Evolutionary conservation across 106 monocot species (phyloP), one percentile per base, ranked within the genome.

Genomic region (Dendrobium huoshanense): DNA sequence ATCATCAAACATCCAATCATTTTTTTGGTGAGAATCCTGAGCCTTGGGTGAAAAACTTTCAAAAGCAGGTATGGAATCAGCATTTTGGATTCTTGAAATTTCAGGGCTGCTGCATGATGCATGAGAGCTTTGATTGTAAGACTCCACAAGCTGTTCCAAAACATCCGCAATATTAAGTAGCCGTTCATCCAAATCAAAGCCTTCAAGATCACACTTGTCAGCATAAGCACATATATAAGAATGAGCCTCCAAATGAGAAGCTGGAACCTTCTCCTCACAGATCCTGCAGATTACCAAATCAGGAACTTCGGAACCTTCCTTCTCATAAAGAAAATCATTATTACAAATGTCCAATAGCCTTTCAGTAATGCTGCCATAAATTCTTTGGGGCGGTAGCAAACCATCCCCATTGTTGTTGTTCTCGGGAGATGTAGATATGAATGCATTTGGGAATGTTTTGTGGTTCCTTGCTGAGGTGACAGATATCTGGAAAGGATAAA

Each of bases 1-100:
- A 81, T 94, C 91, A 84, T 94, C 91, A 77, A 94, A 86, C 91
- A 94, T 91, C 67, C 91, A 91, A 72, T 94, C 91, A 22, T 80
- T 76, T 85, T 85, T 91, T 43, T 79, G 87, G 48, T 87, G 88
- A 80, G 81, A 87, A 80, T 91, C 91, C 70, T 87, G 85, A 42
- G 85, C 73, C 78, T 84, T 89, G 37, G 88, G 86, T 47, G 88
- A 89, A 56, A 83, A 84, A 68, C 59, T 65, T 73, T 86, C 85
- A 45, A 80, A 88, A 77, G 79, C 82, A 79, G 56, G 61, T 56
- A 67, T 78, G 43, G 79, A 86, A 42, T 13, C 82, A 78, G 45
- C 2, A 79, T 65, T 80, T 78, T 87, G 86, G 67, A 86, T 19
- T 86, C 82, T 86, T 59, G 80, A 85, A 55, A 84, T 87, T 51